Evolutionary conservation across 331 rosid genomes (phyloP).

Genomic region (Spiraea crenata): DNA sequence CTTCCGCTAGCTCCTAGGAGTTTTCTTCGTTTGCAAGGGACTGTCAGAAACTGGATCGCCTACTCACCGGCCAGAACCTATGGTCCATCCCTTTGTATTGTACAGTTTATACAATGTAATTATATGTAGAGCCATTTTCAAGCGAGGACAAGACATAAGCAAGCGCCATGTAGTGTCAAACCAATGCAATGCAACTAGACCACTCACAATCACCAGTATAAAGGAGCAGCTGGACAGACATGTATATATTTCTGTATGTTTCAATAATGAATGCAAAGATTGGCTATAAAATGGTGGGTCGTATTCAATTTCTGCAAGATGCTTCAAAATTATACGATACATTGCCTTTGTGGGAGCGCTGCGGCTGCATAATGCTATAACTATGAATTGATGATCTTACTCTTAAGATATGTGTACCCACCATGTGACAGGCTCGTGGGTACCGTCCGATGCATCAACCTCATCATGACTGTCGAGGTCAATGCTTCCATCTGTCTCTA

Average conservation of each 20-base stretch:
- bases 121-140: conserved; percentile 31
- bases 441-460: neutral
- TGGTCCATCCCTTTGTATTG: conserved; percentile 19
- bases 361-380: too few relatives aligned
- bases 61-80: too few relatives aligned
- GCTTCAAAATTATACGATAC: neutral
- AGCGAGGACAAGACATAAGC: conserved; percentile 55
- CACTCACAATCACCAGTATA: too few relatives aligned
- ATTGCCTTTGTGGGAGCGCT: too few relatives aligned
- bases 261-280: too few relatives aligned
- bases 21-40: neutral
- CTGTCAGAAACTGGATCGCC: neutral
- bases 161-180: conserved; percentile 32
- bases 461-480: neutral
- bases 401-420: neutral
- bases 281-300: neutral
- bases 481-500: too few relatives aligned
- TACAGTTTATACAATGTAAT: neutral
- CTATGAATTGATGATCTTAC: neutral
- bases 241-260: too few relatives aligned
- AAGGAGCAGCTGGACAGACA: too few relatives aligned
- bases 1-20: too few relatives aligned
- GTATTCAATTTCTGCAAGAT: neutral
- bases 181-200: too few relatives aligned
- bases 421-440: too few relatives aligned